These are phyloP conservation scores for Aspergillus fischeri DNA, from an alignment of 2,329 filamentous ascomycete species.

Conservation along the genomic window DNA sequence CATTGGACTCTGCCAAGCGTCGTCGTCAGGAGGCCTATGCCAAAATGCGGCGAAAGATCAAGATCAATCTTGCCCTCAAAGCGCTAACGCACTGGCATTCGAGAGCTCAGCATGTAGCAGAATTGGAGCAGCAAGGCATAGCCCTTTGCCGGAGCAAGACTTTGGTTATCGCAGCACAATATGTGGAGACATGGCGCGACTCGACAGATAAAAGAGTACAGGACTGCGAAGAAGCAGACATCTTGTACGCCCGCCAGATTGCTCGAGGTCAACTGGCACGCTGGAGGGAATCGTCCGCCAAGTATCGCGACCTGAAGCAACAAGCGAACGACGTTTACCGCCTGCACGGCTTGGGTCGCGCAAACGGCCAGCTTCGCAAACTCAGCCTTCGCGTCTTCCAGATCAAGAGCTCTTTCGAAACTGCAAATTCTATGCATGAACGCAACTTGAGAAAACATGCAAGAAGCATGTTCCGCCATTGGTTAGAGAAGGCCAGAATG, in stretches of 20 bases:
- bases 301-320: slow-evolving; percentile 33
- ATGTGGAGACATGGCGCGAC: slow-evolving; percentile 43
- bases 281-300: slow-evolving; percentile 33
- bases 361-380: slow-evolving; percentile 49
- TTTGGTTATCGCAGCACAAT: slow-evolving; percentile 28
- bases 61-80: slow-evolving; percentile 50
- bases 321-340: slow-evolving; percentile 46
- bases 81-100: slow-evolving; percentile 38
- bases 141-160: slow-evolving; percentile 33
- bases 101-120: slow-evolving; percentile 27
- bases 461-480: slow-evolving; percentile 53
- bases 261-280: slow-evolving; percentile 35
- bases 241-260: slow-evolving; percentile 36
- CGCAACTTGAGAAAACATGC: slow-evolving; percentile 54
- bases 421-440: slow-evolving; percentile 49
- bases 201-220: slow-evolving; percentile 33
- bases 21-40: slow-evolving; percentile 55
- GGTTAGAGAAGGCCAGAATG: slow-evolving; percentile 45
- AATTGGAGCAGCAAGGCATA: slow-evolving; percentile 39
- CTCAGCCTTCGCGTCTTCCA: slow-evolving; percentile 58
- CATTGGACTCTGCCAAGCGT: slow-evolving; percentile 47
- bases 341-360: slow-evolving; percentile 45
- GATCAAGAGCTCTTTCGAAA: slow-evolving; percentile 47
- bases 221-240: slow-evolving; percentile 35
- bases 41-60: slow-evolving; percentile 49